phyloP scores from a whole-genome alignment of 306 rosid genomes.

The Medicago ruthenica region DNA sequence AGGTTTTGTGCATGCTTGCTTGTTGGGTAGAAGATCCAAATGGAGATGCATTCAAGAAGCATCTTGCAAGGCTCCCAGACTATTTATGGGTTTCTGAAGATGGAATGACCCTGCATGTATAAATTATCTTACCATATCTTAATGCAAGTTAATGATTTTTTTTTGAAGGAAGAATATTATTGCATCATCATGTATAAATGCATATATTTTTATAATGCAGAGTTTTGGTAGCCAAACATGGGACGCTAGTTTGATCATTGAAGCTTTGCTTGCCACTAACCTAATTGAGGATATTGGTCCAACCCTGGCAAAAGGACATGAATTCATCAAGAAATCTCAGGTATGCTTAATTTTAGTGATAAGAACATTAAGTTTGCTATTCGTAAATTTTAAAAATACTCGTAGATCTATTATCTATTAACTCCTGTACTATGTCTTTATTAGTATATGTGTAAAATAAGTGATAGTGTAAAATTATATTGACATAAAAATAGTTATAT shows the following conservation, averaged over 20 bases:
- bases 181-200: background rate
- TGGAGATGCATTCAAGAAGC: constrained; percentile 67
- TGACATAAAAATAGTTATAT: background rate
- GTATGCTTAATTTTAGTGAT: constrained; percentile 29
- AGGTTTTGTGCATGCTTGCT: constrained; percentile 67
- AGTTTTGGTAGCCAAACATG: constrained; percentile 78
- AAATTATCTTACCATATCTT: background rate
- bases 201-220: constrained; percentile 32
- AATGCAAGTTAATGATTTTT: background rate
- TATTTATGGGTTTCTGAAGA: constrained; percentile 76
- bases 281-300: constrained; percentile 60
- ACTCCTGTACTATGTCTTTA: too few relatives aligned
- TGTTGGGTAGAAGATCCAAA: constrained; percentile 79
- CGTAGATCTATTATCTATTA: too few relatives aligned
- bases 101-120: constrained; percentile 74
- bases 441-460: too few relatives aligned
- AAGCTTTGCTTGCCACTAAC: constrained; percentile 69
- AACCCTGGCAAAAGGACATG: constrained; percentile 60
- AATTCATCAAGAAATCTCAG: constrained; percentile 76
- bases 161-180: background rate
- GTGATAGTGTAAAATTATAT: background rate
- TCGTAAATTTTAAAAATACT: too few relatives aligned
- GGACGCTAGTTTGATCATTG: constrained; percentile 70
- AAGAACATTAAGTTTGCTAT: too few relatives aligned
- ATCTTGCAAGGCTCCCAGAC: constrained; percentile 71